Conservation (phyloP, 345 rosid species). For the Euphorbia peplus region DNA sequence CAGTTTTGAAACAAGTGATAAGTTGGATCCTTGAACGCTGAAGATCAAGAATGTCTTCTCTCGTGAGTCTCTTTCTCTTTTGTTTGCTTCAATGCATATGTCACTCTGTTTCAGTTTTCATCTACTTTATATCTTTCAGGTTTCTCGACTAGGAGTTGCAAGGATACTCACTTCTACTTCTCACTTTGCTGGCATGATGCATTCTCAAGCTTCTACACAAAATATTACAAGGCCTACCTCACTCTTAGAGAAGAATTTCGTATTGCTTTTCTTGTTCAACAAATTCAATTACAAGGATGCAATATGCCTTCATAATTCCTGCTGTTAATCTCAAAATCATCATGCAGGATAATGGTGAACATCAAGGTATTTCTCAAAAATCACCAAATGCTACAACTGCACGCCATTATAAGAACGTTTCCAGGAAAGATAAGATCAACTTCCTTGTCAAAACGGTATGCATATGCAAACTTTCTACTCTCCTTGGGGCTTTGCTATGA, state of each 20-base stretch:
- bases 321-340: too few relatives aligned
- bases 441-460: constrained; percentile 74
- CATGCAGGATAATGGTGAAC: constrained; percentile 18
- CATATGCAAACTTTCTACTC: not conserved
- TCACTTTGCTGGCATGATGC: constrained; percentile 15
- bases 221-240: constrained; percentile 13
- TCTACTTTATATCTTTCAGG: not conserved
- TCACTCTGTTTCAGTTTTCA: not conserved
- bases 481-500: not conserved
- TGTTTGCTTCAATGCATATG: not conserved
- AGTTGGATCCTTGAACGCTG: not conserved
- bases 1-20: too few relatives aligned
- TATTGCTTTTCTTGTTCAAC: too few relatives aligned
- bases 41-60: not conserved
- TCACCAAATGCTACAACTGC: constrained; percentile 26
- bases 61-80: constrained; percentile 5
- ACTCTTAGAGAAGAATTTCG: constrained; percentile 10
- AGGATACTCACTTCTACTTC: constrained; percentile 17
- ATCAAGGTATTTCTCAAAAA: constrained; percentile 15
- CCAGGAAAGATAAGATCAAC: constrained; percentile 62
- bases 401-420: constrained; percentile 46
- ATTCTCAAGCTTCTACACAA: constrained; percentile 16
- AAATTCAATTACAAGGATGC: too few relatives aligned
- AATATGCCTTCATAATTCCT: too few relatives aligned
- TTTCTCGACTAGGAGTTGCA: constrained; percentile 16